Conservation (phyloP, 805 yeast species). For the Saccharomycopsis babjevae region DNA sequence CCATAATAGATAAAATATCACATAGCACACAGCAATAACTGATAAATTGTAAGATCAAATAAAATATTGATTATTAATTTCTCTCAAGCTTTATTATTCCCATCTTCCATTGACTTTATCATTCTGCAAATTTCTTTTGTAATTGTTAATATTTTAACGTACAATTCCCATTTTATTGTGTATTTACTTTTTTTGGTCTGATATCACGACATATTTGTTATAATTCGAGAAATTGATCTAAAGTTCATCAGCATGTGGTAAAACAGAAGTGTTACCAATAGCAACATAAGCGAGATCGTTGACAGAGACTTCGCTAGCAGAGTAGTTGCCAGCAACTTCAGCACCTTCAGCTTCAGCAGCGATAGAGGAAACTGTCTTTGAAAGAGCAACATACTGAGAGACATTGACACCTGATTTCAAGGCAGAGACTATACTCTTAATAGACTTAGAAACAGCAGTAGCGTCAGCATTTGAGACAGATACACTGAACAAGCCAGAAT, state of each 20-base stretch:
- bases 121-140: not conserved
- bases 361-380: conserved; percentile 30
- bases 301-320: conserved; percentile 31
- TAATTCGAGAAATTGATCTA: conserved; percentile 27
- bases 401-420: conserved; percentile 46
- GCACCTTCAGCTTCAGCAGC: conserved; percentile 33
- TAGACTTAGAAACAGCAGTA: conserved; percentile 45
- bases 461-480: conserved; percentile 52
- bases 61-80: too few relatives aligned
- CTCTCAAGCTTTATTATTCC: too few relatives aligned
- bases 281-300: conserved; percentile 76
- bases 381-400: conserved; percentile 48
- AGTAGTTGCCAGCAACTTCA: conserved; percentile 23
- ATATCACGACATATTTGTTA: not conserved
- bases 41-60: too few relatives aligned
- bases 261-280: conserved; percentile 74
- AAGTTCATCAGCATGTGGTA: conserved; percentile 87
- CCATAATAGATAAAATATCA: too few relatives aligned
- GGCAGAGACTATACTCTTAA: conserved; percentile 46
- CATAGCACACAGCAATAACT: too few relatives aligned
- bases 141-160: not conserved
- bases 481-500: conserved; percentile 72
- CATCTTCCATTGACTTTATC: too few relatives aligned
- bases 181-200: not conserved
- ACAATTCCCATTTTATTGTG: not conserved